Base-by-base conservation (phyloP, 2,329 filamentous ascomycete genomes). In the Fusarium circinatum region DNA sequence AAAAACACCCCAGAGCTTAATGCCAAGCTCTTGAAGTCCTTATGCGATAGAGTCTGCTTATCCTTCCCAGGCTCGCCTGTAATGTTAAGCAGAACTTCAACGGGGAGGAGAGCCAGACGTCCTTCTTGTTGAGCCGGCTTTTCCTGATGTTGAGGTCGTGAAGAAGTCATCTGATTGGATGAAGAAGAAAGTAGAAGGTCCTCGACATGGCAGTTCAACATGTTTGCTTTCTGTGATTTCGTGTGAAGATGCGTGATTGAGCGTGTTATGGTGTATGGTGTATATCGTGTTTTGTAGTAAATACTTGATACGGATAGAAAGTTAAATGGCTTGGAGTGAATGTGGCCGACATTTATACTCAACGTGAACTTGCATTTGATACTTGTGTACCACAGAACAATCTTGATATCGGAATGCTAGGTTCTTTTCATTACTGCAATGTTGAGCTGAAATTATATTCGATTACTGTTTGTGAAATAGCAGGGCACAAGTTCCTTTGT, bases 281-380 rank as follows among this genome's bases (percentile, higher is more conserved):
- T 30, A 11, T 8, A 3, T 20, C 11, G 13, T 8, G 5, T 0
- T 48, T 20, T 26, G 17, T 45, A 45, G 1, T 4, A 0, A 13
- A 45, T 45, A 26, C 17, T 9, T 2, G 5, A 45, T 20, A 12
- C 42, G 6, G 42, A 26, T 45, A 0, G 42, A 45, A n/a, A 1
- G 8, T 0, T 4, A 2, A 13, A 45, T 45, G 3, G 3, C 24
- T 13, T 20, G 3, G 11, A 0, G 24, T 0, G 0, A 20, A 26
- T 26, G 3, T 13, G 0, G 17, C 24, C 42, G 18, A 18, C 18
- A 13, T 26, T 26, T 45, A 20, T 45, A 13, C 9, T 20, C 3
- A 26, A n/a, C 5, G 11, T 13, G n/a, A 26, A 45, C 5, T 36
- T 36, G 1, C 2, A 36, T 36, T 36, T 18, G 34, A 17, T 36